Conservation (phyloP, 768 basidiomycete genomes). For the Amanita molliuscula region DNA sequence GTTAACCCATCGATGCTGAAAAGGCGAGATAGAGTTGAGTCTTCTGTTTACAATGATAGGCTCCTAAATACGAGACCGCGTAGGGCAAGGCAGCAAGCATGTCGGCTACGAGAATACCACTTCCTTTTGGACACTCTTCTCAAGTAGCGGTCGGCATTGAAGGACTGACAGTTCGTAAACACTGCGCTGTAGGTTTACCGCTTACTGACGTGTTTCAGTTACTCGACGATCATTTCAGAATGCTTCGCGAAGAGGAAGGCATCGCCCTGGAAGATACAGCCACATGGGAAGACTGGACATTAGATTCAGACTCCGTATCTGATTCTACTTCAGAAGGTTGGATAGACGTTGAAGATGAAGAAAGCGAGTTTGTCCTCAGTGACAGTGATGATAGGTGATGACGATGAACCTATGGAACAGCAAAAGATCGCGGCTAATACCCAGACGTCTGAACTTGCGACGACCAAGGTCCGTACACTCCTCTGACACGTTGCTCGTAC, state of each 20-base stretch:
- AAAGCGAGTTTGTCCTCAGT: slow-evolving; percentile 61
- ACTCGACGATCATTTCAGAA: slow-evolving; percentile 77
- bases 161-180: slow-evolving; percentile 65
- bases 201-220: slow-evolving; percentile 35
- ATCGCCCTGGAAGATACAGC: slow-evolving; percentile 34
- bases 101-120: slow-evolving; percentile 48
- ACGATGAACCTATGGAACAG: slow-evolving; percentile 43
- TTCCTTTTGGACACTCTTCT: slow-evolving; percentile 75
- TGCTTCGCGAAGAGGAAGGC: slow-evolving; percentile 57
- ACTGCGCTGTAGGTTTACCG: neutral
- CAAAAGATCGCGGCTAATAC: slow-evolving; percentile 17
- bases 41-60: neutral
- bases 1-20: slow-evolving; percentile 92
- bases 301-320: slow-evolving; percentile 39
- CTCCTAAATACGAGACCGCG: slow-evolving; percentile 7
- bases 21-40: slow-evolving; percentile 67
- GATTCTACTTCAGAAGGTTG: slow-evolving; percentile 59
- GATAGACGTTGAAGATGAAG: slow-evolving; percentile 72
- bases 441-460: slow-evolving; percentile 56
- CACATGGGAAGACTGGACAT: slow-evolving; percentile 88
- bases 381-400: slow-evolving; percentile 65
- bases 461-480: slow-evolving; percentile 53
- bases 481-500: neutral
- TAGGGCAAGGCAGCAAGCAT: slow-evolving; percentile 90
- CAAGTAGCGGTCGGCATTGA: slow-evolving; percentile 80